Conservation (phyloP, 2,329 filamentous ascomycete species). For the Annulohypoxylon truncatum region DNA sequence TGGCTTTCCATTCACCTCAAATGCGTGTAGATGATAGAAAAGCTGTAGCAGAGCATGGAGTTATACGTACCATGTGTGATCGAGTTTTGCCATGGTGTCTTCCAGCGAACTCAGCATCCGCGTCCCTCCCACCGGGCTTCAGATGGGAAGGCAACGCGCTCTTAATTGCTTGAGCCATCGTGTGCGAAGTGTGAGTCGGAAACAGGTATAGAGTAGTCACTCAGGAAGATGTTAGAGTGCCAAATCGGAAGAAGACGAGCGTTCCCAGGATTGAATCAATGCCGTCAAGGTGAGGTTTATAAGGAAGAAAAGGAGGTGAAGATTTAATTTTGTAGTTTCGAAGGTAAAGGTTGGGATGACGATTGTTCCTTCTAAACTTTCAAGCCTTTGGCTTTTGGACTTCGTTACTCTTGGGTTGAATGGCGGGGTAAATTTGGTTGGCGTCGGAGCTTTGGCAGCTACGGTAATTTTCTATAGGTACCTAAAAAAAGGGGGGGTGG, state of each 20-base stretch:
- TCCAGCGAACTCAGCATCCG: constrained; percentile 64
- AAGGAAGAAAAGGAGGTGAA: constrained; percentile 41
- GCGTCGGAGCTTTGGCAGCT: constrained; percentile 35
- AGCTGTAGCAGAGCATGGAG: not conserved
- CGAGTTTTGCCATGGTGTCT: constrained; percentile 87
- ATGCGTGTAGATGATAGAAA: not conserved
- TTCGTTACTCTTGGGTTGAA: constrained; percentile 7
- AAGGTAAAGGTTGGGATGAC: constrained; percentile 27
- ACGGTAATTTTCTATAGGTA: constrained; percentile 20
- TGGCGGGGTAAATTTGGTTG: constrained; percentile 40
- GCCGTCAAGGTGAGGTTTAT: not conserved
- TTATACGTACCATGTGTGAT: constrained; percentile 80
- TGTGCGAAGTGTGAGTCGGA: constrained; percentile 38
- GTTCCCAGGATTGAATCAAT: not conserved
- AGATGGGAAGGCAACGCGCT: constrained; percentile 86
- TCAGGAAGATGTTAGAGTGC: not conserved
- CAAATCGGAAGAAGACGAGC: not conserved
- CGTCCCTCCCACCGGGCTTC: constrained; percentile 68
- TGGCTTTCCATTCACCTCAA: not conserved
- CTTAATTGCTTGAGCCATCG: constrained; percentile 78
- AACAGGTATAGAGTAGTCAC: not conserved
- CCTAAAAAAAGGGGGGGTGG: constrained; percentile 31
- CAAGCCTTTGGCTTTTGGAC: not conserved
- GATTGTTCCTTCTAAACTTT: constrained; percentile 33
- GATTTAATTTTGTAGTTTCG: constrained; percentile 33